Conservation (phyloP, 257 asterid genomes). For the Nicotiana attenuata region DNA sequence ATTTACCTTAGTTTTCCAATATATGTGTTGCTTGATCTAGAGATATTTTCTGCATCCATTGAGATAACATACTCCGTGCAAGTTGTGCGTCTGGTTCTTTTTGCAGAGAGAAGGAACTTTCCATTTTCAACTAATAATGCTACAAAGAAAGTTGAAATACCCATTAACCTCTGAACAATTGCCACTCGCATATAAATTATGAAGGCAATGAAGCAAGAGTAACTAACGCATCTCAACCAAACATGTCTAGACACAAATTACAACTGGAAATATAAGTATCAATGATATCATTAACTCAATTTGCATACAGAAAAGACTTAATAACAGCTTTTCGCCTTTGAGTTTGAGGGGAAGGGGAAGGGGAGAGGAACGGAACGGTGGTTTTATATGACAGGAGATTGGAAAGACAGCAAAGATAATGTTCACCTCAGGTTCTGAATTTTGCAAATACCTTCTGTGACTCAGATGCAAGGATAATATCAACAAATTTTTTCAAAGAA, state of each 20-base stretch:
- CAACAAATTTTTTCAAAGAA: not conserved
- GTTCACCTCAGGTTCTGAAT: not conserved
- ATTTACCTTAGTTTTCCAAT: conserved; percentile 81
- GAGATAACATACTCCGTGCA: conserved; percentile 95
- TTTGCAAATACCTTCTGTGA: not conserved
- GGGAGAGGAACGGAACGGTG: not conserved
- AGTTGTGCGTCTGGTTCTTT: conserved; percentile 90
- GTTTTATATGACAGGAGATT: not conserved
- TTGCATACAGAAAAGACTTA: not conserved
- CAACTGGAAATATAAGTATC: not conserved
- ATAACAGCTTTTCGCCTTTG: not conserved
- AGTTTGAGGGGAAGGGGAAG: not conserved
- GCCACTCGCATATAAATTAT: not conserved
- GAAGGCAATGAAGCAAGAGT: not conserved
- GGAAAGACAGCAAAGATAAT: not conserved
- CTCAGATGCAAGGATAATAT: not conserved
- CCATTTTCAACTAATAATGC: conserved; percentile 93
- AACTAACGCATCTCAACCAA: not conserved
- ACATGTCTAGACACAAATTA: not conserved
- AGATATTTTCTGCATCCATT: conserved; percentile 84
- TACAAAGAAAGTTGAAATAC: conserved; percentile 22
- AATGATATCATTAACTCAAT: not conserved
- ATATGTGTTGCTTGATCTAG: conserved; percentile 85
- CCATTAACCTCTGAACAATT: conserved; percentile 9
- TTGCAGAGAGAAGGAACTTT: conserved; percentile 94